Percentiles rank a stretch among this genome's conserved stretches.
phyloP scores from a whole-genome alignment of 2,329 filamentous ascomycete species.

The Talaromyces sp. region DNA sequence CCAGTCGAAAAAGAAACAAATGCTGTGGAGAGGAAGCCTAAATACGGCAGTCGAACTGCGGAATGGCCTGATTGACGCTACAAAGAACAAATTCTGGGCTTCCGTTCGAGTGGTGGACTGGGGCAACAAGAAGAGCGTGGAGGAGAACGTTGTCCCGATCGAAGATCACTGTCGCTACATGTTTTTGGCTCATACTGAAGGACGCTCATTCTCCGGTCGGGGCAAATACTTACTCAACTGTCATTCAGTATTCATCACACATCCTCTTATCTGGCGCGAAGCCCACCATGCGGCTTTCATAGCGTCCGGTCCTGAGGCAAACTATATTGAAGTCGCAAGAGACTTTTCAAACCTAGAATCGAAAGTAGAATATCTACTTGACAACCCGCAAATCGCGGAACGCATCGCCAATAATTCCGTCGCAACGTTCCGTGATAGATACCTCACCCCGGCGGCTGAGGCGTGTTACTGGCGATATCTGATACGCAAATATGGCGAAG shows the following conservation, averaged over 20 bases:
- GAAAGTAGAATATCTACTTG: slow-evolving; percentile 46
- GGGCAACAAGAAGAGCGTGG: slow-evolving; percentile 40
- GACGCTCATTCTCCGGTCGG: slow-evolving; percentile 54
- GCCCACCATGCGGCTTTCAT: slow-evolving; percentile 50
- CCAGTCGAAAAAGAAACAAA: slow-evolving; percentile 44
- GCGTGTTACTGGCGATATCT: slow-evolving; percentile 57
- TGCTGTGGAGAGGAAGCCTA: slow-evolving; percentile 51
- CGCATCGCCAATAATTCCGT: slow-evolving; percentile 52
- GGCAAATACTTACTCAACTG: slow-evolving; percentile 57
- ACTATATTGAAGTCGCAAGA: slow-evolving; percentile 50
- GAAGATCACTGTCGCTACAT: slow-evolving; percentile 57
- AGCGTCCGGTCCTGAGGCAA: slow-evolving; percentile 48
- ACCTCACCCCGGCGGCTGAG: slow-evolving; percentile 56
- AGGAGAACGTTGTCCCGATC: slow-evolving; percentile 48
- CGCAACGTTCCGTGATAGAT: slow-evolving; percentile 52
- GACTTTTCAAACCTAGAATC: slow-evolving; percentile 58
- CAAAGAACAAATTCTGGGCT: slow-evolving; percentile 47
- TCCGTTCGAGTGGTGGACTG: slow-evolving; percentile 46
- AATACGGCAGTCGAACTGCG: slow-evolving; percentile 41
- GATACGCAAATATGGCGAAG: slow-evolving; percentile 39
- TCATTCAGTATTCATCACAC: slow-evolving; percentile 50
- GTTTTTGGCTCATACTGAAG: slow-evolving; percentile 56
- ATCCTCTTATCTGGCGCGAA: slow-evolving; percentile 51
- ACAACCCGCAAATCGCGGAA: slow-evolving; percentile 46
- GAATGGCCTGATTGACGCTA: slow-evolving; percentile 39